These are phyloP conservation scores for Aquilaria yunnanensis DNA, from an alignment of 345 rosid species.

Conservation along the genomic window DNA sequence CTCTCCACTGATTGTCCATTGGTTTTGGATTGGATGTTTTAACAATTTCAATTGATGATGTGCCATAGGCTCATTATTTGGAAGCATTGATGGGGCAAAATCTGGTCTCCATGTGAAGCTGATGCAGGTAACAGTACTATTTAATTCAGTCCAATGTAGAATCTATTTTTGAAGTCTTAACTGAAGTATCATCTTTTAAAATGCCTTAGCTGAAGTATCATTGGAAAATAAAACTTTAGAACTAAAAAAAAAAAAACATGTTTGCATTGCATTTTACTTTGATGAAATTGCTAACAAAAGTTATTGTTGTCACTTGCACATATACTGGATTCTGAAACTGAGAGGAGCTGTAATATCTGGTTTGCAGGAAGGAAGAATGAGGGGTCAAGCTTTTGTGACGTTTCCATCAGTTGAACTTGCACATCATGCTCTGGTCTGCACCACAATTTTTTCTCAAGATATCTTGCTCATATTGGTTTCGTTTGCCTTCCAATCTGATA, in stretches of 20 bases:
- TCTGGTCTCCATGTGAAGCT: constrained; percentile 60
- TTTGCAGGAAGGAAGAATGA: constrained; percentile 93
- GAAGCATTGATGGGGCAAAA: constrained; percentile 65
- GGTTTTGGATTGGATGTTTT: too few species aligned
- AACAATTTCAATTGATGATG: too few species aligned
- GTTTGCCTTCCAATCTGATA: too few species aligned
- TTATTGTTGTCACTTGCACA: constrained; percentile 2
- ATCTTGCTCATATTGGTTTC: neutral
- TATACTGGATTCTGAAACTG: constrained; percentile 4
- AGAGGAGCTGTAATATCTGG: constrained; percentile 1
- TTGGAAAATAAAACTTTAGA: neutral
- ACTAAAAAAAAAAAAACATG: neutral
- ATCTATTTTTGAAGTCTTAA: neutral
- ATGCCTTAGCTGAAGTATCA: neutral
- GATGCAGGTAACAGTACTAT: constrained; percentile 62
- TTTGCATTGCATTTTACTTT: neutral
- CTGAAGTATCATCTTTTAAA: neutral
- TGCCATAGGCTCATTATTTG: constrained; percentile 75
- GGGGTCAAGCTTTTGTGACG: constrained; percentile 95
- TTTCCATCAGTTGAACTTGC: constrained; percentile 90
- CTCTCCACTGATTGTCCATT: too few species aligned
- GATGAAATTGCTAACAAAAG: neutral
- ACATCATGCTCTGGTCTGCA: constrained; percentile 71
- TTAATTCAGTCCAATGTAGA: neutral
- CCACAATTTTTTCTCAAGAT: neutral